Base-by-base conservation (phyloP, 2,329 filamentous ascomycete species). In the Diaporthe sp. region DNA sequence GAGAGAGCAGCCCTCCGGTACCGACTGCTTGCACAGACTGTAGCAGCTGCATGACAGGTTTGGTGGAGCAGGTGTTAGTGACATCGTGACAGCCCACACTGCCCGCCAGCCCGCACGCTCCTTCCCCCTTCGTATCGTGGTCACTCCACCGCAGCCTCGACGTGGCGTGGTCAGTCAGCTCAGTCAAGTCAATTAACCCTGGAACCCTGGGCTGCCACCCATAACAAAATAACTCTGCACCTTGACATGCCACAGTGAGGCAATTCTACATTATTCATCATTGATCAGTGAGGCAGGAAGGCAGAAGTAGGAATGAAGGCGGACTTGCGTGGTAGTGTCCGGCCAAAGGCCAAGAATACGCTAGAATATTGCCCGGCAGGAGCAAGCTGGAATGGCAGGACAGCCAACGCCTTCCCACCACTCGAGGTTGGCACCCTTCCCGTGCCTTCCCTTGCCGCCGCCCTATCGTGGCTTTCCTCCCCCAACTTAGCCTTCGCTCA, bases 61-160 rank as follows among this genome's bases (percentile, higher is more conserved):
- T 61, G 52, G 30, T 69, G 70, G 61, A 57, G 38, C 54, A 67
- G 45, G 54, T 69, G 73, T 69, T 73, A 68, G 45, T 69, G 70
- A 75, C 69, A 72, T 61, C 17, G 58, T 60, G 55, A 74, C 68
- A 67, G 58, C 58, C 58, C 68, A 74, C 57, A 67, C 57, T 71
- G 54, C 54, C 28, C 17, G 25, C 35, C n/a, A 12, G 47, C n/a
- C 45, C n/a, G n/a, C n/a, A n/a, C n/a, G n/a, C n/a, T n/a, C n/a
- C 38, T 38, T 50, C 13, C 60, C 61, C 19, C 12, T 38, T 69
- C 45, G 55, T 54, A n/a, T 42, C 50, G 40, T 42, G 25, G 71
- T 75, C 74, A 75, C 71, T 66, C 74, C 74, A 75, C 74, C 40
- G 25, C 61, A 45, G 61, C 47, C 38, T 54, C 60, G 42, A 50